Conservation (phyloP, 2,329 filamentous ascomycete species). For the Canariomyces notabilis region DNA sequence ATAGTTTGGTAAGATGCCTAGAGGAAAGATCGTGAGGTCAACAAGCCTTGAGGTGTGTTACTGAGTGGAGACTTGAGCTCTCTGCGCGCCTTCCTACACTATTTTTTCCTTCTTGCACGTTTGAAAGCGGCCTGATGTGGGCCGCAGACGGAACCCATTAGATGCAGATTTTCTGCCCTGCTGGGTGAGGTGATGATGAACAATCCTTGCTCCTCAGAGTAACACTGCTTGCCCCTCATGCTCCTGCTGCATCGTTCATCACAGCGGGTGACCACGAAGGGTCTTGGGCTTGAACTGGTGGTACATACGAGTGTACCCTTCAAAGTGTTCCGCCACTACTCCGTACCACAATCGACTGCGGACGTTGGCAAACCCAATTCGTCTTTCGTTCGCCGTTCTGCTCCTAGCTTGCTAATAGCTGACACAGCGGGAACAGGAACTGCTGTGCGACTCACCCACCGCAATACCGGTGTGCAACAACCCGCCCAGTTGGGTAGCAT, state of each 20-base stretch:
- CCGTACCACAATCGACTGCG: constrained; percentile 1
- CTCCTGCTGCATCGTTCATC: constrained; percentile 9
- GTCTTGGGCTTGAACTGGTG: constrained; percentile 5
- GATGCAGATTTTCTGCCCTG: constrained; percentile 15
- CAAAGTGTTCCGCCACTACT: not conserved
- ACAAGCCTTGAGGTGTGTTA: too few relatives aligned
- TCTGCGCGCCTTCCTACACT: too few relatives aligned
- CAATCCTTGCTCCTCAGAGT: too few relatives aligned
- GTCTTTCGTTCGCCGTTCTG: not conserved
- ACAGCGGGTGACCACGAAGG: too few relatives aligned
- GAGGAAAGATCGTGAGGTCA: too few relatives aligned
- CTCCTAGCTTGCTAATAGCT: constrained; percentile 7
- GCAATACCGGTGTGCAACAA: not conserved
- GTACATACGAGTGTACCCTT: not conserved
- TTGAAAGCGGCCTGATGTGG: too few relatives aligned
- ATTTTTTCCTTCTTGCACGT: too few relatives aligned
- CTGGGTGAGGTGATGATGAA: too few relatives aligned
- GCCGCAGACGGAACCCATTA: not conserved
- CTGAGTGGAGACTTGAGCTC: too few relatives aligned
- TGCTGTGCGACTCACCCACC: not conserved
- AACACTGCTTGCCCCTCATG: constrained; percentile 15
- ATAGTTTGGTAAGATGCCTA: too few relatives aligned
- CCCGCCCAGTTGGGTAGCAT: not conserved
- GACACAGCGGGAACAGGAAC: not conserved
- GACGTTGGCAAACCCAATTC: not conserved